These are phyloP conservation scores for Backusella luteola DNA, from an alignment of 192 early-diverging fungal genomes.

Conservation along the genomic window DNA sequence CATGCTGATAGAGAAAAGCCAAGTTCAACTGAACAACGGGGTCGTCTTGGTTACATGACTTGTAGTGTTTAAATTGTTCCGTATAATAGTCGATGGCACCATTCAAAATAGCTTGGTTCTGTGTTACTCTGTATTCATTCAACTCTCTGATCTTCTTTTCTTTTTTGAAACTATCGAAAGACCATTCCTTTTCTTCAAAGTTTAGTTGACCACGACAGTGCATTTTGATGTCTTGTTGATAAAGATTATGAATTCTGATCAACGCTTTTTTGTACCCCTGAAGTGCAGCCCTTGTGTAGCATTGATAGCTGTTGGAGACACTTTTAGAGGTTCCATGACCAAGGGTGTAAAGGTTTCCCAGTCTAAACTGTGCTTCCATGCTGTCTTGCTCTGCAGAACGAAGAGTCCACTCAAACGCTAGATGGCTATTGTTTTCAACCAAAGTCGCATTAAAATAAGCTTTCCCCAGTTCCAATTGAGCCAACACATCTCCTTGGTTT, in stretches of 20 bases:
- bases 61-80: neutral
- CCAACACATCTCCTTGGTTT: no score
- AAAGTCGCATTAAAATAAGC: no score
- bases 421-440: no score
- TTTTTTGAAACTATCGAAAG: neutral
- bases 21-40: neutral
- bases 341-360: no score
- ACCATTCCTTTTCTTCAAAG: neutral
- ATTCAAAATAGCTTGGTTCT: neutral
- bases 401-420: no score
- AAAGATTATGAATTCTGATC: neutral
- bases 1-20: neutral
- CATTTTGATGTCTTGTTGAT: neutral
- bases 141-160: neutral
- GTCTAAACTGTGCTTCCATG: no score
- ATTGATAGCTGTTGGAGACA: no score
- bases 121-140: neutral
- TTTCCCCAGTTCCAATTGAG: no score
- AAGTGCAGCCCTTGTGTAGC: neutral
- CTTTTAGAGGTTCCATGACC: no score
- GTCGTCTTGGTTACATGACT: neutral
- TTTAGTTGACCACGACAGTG: neutral
- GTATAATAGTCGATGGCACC: neutral
- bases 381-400: no score
- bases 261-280: neutral